Conservation (phyloP, 202 grass and related monocot genomes). For the Eragrostis tef region DNA sequence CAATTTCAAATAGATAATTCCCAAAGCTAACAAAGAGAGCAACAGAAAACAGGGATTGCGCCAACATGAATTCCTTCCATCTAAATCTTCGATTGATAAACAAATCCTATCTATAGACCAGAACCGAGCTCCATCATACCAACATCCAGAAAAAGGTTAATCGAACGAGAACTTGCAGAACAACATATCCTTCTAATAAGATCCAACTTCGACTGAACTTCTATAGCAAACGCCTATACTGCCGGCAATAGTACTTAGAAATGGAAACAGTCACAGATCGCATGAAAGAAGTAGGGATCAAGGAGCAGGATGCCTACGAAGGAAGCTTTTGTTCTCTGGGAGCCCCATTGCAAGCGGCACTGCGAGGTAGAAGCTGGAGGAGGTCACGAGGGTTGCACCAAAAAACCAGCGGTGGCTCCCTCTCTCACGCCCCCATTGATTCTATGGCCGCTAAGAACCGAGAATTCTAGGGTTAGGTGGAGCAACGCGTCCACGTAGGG, state of each 20-base stretch:
- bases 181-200: neutral
- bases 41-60: neutral
- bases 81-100: neutral
- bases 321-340: neutral
- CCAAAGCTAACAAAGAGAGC: neutral
- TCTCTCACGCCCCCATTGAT: slow-evolving; percentile 39
- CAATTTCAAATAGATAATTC: neutral
- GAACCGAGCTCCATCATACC: neutral
- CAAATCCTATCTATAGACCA: neutral
- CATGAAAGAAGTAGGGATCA: neutral
- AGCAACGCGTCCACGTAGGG: neutral
- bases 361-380: slow-evolving; percentile 14
- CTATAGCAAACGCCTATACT: neutral
- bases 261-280: neutral
- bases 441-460: slow-evolving; percentile 9
- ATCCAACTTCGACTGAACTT: neutral
- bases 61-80: neutral
- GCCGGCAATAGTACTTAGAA: neutral
- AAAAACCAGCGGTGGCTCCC: slow-evolving; percentile 33
- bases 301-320: slow-evolving; percentile 2
- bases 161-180: neutral
- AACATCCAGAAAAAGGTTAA: neutral
- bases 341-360: neutral
- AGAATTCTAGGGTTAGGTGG: neutral
- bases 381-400: slow-evolving; percentile 44